A percentile compares a stretch with the other conserved stretches of the same genome.
These are phyloP conservation scores for Arachis hypogaea DNA, from an alignment of 306 rosid species.

Conservation along the genomic window DNA sequence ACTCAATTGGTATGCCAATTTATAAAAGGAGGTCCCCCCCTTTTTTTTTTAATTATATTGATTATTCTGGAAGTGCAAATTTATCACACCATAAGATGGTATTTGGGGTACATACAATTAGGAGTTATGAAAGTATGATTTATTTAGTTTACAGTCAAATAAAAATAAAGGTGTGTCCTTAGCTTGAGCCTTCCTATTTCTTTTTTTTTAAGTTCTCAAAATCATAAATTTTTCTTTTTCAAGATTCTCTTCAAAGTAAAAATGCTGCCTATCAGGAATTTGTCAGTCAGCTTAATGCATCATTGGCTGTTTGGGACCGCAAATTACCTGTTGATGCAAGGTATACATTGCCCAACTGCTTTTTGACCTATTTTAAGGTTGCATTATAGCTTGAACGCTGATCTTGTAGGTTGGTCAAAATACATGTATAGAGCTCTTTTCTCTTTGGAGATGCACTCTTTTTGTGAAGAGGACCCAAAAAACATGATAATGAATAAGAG, in stretches of 20 bases:
- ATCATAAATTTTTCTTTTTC: constrained; percentile 39
- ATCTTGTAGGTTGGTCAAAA: constrained; percentile 12
- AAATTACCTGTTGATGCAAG: constrained; percentile 79
- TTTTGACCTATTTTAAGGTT: constrained; percentile 30
- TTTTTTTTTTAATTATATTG: background rate
- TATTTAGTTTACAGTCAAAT: background rate
- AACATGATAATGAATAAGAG: background rate
- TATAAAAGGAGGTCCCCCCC: background rate
- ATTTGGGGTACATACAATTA: constrained; percentile 28
- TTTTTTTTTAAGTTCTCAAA: constrained; percentile 21
- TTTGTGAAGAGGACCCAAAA: constrained; percentile 7
- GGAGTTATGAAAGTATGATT: constrained; percentile 18
- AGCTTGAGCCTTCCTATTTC: background rate
- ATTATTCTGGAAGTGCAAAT: constrained; percentile 13
- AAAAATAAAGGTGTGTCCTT: too few species aligned
- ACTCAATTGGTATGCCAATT: constrained; percentile 63
- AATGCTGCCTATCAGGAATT: constrained; percentile 66
- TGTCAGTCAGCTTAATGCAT: constrained; percentile 70
- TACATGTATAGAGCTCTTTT: constrained; percentile 4
- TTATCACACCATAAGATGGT: constrained; percentile 26
- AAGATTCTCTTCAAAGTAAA: constrained; percentile 85
- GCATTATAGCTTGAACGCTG: constrained; percentile 20
- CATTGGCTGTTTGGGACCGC: constrained; percentile 82
- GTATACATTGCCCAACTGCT: constrained; percentile 51
- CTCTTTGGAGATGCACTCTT: background rate